Evolutionary conservation across 305 asterid genomes (phyloP).

Genomic region (Caryopteris hybrid): DNA sequence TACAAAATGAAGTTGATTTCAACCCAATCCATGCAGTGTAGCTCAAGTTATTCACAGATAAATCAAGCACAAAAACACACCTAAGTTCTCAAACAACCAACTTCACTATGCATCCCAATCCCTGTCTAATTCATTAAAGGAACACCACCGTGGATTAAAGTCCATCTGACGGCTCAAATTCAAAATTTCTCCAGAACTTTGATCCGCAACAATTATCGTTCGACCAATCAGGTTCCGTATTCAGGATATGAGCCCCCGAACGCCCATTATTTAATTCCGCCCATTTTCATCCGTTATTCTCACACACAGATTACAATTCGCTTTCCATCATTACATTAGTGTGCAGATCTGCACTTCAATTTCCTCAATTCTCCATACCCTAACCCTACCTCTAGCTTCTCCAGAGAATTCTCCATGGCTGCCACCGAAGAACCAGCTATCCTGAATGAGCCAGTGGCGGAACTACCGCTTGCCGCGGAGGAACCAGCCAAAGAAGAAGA

Average conservation of each 20-base stretch:
- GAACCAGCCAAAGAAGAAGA: slow-evolving; percentile 26
- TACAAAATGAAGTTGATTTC: slow-evolving; percentile 22
- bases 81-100: slow-evolving; percentile 17
- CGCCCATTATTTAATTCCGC: slow-evolving; percentile 45
- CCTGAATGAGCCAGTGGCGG: slow-evolving; percentile 22
- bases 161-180: slow-evolving; percentile 50
- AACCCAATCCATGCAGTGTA: slow-evolving; percentile 17
- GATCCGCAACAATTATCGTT: slow-evolving; percentile 53
- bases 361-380: too few species aligned
- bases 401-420: slow-evolving; percentile 21
- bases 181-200: slow-evolving; percentile 21
- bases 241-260: slow-evolving; percentile 10
- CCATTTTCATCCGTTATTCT: slow-evolving; percentile 4
- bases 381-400: not conserved
- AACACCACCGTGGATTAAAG: slow-evolving; percentile 44
- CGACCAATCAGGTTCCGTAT: slow-evolving; percentile 46
- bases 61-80: slow-evolving; percentile 73
- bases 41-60: slow-evolving; percentile 27
- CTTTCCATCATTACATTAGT: not conserved
- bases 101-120: slow-evolving; percentile 29
- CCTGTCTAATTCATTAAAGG: slow-evolving; percentile 10
- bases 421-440: slow-evolving; percentile 48
- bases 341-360: slow-evolving; percentile 7
- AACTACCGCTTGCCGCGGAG: slow-evolving; percentile 12
- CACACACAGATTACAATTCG: slow-evolving; percentile 6